phyloP scores from a whole-genome alignment of 192 early-diverging fungal genomes.

The Helicostylum pulchrum region DNA sequence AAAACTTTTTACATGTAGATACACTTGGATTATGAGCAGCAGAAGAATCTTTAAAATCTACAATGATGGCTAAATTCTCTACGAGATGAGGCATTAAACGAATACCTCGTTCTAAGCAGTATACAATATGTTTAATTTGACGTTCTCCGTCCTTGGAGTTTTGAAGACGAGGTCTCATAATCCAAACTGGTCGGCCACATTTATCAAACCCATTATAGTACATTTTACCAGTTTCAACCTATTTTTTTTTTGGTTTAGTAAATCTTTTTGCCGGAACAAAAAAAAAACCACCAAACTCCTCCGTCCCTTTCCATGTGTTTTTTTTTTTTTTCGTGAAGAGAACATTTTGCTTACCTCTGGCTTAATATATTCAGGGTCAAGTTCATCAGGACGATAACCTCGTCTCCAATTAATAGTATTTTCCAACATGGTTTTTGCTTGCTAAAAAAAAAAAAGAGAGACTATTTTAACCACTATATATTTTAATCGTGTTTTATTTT shows the following conservation, averaged over 20 bases:
- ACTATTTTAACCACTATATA: neutral
- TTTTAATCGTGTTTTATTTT: neutral
- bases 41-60: constrained; percentile 75
- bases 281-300: too few relatives aligned
- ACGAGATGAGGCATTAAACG: constrained; percentile 71
- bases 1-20: constrained; percentile 72
- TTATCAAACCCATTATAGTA: constrained; percentile 83
- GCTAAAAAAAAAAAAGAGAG: constrained; percentile 10
- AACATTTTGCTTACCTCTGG: constrained; percentile 65
- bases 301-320: too few relatives aligned
- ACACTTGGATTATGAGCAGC: constrained; percentile 67
- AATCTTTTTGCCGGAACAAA: neutral
- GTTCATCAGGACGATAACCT: constrained; percentile 61
- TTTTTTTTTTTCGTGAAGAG: too few relatives aligned
- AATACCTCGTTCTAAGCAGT: constrained; percentile 76
- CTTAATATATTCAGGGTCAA: constrained; percentile 72
- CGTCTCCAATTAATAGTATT: constrained; percentile 80
- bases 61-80: constrained; percentile 72
- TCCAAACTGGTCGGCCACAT: constrained; percentile 68
- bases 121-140: constrained; percentile 82
- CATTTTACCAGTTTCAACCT: constrained; percentile 77
- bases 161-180: constrained; percentile 74
- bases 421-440: constrained; percentile 61
- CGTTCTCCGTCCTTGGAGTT: constrained; percentile 71
- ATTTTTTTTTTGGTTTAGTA: neutral